Evolutionary conservation across 2,329 filamentous ascomycete genomes (phyloP), one percentile per base, ranked within the genome.

Genomic region (Ophiosphaerella herpotricha): DNA sequence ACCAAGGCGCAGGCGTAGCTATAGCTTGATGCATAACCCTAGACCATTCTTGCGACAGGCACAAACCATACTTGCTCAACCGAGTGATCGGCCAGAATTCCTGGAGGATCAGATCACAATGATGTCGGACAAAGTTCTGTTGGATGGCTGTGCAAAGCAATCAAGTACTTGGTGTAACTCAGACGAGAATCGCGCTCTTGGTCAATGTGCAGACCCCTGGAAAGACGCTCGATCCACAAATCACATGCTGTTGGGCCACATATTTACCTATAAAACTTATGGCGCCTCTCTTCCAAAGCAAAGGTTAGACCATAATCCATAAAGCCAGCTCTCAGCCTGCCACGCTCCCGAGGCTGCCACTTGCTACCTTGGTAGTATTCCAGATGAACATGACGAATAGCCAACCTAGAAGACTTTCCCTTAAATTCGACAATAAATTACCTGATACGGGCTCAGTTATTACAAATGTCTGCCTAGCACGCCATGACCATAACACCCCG

Each of bases 201-300:
- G 23, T 45, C 49, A 42, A 31, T 29, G 33, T 36, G 49, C 40
- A 14, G 35, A 45, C 45, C 32, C 24, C 43, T 39, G 43, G 36
- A 26, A 39, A 43, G 35, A 42, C 39, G 34, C 38, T 43, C 16
- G 13, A 34, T 43, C 24, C 31, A 35, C 35, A 9, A 16, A 21
- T n/a, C 13, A n/a, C 26, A 21, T 18, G 18, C 16, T 18, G 32
- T 34, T 21, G 29, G 32, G 4, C 7, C 33, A 13, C 24, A 26
- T 31, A 9, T 24, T 32, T 39, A 23, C 7, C 13, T 43, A 33
- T 41, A 45, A 45, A 38, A 37, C 41, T 12, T 41, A 26, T 12
- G 11, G 31, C 12, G n/a, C 16, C 18, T 31, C 35, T 38, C 16
- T 38, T 29, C 9, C 8, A 37, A 26, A 29, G 24, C 16, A 34